Evolutionary conservation across 164 flowering plant genomes (phyloP), one percentile per base, ranked within the genome.

Genomic region (Stephania yunnanensis): DNA sequence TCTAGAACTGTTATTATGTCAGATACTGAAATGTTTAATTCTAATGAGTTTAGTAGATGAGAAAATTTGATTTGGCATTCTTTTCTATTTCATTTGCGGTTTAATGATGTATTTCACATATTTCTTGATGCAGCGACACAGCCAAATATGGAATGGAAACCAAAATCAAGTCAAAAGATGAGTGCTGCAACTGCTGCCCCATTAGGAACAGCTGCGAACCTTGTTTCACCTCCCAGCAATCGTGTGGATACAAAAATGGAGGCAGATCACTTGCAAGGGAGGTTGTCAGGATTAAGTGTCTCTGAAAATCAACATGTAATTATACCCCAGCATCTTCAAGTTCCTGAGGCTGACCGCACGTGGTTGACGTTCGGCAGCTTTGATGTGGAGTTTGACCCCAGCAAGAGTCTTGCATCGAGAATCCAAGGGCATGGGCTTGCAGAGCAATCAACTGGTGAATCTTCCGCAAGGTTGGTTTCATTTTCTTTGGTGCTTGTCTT

Each of bases 131-230:
- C 87, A 92, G 97, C 84, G 79, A 55, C 83, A 55, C 89, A 82
- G 78, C 83, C 86, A 45, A 89, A 78, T 46, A 95, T 86, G 85
- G 97, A 93, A 75, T 95, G 99, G 99, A 95, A 93, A 78, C 99
- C 98, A 31, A 95, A 95, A 82, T 81, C 89, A 19, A 92, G 81
- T 83, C 84, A 90, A 66, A 95, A 87, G 79, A 74, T 87, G 29
- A 78, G 74, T 72, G 76, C 19, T 67, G 63, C 12, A 72, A 81
- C 70, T 48, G 89, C 91, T 80, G 90, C 87, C 48, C 87, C 85
- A 55, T 86, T 88, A 76, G 91, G 88, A 75, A 78, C 83, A 10
- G 81, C 89, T 61, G 70, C 84, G 45, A 83, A 87, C 68, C 76
- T 92, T 53, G 77, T 65, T 76, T 78, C 88, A 50, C 76, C 89